Evolutionary conservation across 2,329 filamentous ascomycete genomes (phyloP).

Genomic region (Didymella glomerata): DNA sequence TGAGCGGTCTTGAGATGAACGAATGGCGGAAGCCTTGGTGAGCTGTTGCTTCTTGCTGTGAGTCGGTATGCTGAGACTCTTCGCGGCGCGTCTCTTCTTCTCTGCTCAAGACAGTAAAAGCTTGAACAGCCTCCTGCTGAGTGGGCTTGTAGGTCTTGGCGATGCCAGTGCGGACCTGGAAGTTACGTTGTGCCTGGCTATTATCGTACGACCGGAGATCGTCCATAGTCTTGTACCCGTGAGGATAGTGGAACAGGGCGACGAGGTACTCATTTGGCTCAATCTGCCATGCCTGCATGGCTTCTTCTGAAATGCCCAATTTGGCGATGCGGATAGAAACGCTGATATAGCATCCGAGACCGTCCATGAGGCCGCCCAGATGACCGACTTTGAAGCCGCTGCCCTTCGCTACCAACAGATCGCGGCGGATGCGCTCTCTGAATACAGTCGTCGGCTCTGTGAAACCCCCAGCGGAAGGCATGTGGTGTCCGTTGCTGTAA

Average conservation of each 20-base stretch:
- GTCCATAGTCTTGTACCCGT: conserved; percentile 69
- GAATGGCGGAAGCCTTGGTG: conserved; percentile 60
- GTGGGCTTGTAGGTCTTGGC: conserved; percentile 77
- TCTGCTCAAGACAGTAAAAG: conserved; percentile 57
- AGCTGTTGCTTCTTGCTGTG: conserved; percentile 22
- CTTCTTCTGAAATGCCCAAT: conserved; percentile 76
- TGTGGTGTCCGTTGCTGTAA: conserved; percentile 13
- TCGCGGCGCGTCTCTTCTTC: conserved; percentile 42
- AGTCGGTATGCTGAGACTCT: conserved; percentile 29
- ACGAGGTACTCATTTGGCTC: conserved; percentile 73
- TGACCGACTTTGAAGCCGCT: conserved; percentile 77
- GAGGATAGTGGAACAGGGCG: conserved; percentile 71
- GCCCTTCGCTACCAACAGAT: conserved; percentile 67
- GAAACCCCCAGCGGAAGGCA: conserved; percentile 14
- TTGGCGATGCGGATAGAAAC: conserved; percentile 75
- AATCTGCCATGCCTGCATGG: conserved; percentile 79
- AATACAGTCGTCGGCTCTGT: conserved; percentile 38
- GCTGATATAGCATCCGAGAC: conserved; percentile 64
- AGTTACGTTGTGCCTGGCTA: conserved; percentile 43
- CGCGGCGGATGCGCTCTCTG: conserved; percentile 60
- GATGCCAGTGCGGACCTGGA: conserved; percentile 74
- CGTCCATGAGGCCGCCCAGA: conserved; percentile 60
- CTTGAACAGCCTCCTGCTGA: conserved; percentile 60
- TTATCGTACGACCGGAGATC: conserved; percentile 58
- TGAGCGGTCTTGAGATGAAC: conserved; percentile 77